Conservation (phyloP, 768 basidiomycete genomes). For the Phanerochaete carnosa region DNA sequence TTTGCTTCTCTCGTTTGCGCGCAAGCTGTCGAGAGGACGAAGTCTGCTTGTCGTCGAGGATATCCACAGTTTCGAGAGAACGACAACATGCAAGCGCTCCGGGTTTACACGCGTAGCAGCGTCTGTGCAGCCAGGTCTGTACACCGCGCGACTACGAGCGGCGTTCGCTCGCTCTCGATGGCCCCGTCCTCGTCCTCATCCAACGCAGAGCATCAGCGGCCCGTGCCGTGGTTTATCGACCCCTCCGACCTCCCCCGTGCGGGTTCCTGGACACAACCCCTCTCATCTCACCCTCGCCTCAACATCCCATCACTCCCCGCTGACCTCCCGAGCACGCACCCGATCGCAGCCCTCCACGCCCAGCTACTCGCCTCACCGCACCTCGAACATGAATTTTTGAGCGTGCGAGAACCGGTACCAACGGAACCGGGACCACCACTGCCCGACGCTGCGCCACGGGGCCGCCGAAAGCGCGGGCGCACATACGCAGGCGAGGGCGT, state of each 20-base stretch:
- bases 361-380: constrained; percentile 61
- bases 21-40: background rate
- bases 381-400: constrained; percentile 57
- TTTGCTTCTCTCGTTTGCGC: background rate
- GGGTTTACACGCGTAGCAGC: background rate
- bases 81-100: background rate
- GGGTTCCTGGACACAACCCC: constrained; percentile 24
- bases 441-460: constrained; percentile 55
- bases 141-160: background rate
- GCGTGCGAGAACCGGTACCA: constrained; percentile 49
- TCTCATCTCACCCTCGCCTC: constrained; percentile 23
- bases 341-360: constrained; percentile 44
- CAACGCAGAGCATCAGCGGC: background rate
- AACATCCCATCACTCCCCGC: constrained; percentile 41
- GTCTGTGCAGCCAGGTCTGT: too few species aligned
- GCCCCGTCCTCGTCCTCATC: constrained; percentile 6
- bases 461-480: constrained; percentile 59
- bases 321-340: constrained; percentile 49
- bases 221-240: constrained; percentile 72
- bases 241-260: constrained; percentile 24
- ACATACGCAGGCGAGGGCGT: constrained; percentile 65
- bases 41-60: background rate
- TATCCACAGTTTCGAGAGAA: background rate
- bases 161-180: constrained; percentile 1
- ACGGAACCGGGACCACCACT: constrained; percentile 58